Evolutionary conservation across 345 rosid genomes (phyloP).

Genomic region (Salix koriyanagi): DNA sequence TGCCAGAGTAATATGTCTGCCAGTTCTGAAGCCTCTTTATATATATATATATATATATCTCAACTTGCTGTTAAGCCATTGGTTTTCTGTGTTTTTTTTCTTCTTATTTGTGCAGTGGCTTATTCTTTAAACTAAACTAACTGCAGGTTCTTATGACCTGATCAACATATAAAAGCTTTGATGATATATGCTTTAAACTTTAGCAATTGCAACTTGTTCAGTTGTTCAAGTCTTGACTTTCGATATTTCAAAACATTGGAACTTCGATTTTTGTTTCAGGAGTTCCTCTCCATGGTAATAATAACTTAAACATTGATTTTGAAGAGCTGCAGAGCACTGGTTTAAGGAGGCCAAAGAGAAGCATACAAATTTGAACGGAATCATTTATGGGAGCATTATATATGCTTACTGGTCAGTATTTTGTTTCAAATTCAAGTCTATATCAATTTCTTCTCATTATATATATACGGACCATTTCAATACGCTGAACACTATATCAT

Average conservation of each 20-base stretch:
- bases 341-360: constrained; percentile 73
- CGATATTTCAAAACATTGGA: neutral
- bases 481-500: neutral
- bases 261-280: neutral
- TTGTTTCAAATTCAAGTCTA: neutral
- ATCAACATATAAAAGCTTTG: neutral
- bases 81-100: neutral
- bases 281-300: constrained; percentile 28
- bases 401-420: constrained; percentile 76
- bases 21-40: neutral
- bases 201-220: neutral
- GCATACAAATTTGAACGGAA: constrained; percentile 59
- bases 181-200: neutral
- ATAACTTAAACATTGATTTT: constrained; percentile 31
- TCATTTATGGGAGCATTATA: constrained; percentile 82
- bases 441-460: neutral
- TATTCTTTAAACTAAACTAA: neutral
- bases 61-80: neutral
- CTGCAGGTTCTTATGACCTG: neutral
- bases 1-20: neutral
- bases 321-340: constrained; percentile 98
- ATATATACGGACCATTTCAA: neutral
- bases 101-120: neutral
- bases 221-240: neutral
- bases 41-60: neutral